A percentile compares a stretch with the other conserved stretches of the same genome.
Evolutionary conservation across 441 rosid genomes (phyloP).

Genomic region (Kokia cookei): DNA sequence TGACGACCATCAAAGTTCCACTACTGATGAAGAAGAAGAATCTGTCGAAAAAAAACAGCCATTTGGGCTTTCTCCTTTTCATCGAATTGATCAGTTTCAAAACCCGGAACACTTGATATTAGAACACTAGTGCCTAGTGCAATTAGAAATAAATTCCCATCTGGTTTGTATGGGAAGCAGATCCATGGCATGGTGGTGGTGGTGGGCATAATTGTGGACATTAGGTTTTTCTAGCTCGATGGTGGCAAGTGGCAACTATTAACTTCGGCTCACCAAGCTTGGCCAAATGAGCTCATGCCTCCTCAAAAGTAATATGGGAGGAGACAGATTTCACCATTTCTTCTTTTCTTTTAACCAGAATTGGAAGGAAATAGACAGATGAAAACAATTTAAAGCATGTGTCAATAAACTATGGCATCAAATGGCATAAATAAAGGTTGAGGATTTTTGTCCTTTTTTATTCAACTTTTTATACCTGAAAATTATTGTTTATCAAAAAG

Average conservation of each 20-base stretch:
- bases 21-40: constrained; percentile 40
- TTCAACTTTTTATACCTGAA: too few species aligned
- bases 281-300: not conserved
- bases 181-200: constrained; percentile 32
- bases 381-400: too few species aligned
- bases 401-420: too few species aligned
- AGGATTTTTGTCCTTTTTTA: too few species aligned
- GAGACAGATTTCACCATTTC: too few species aligned
- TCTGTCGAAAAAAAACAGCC: constrained; percentile 33
- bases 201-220: constrained; percentile 15
- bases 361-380: too few species aligned
- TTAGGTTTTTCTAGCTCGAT: too few species aligned
- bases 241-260: not conserved
- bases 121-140: constrained; percentile 43
- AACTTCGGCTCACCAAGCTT: not conserved
- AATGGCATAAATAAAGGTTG: too few species aligned
- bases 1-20: constrained; percentile 36
- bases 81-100: constrained; percentile 44
- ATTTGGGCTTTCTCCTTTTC: constrained; percentile 36
- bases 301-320: not conserved
- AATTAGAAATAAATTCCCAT: constrained; percentile 28
- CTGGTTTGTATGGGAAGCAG: constrained; percentile 9
- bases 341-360: too few species aligned
- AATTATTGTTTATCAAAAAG: too few species aligned
- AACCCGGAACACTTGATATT: constrained; percentile 40